phyloP scores from a whole-genome alignment of 108 stramenopile species.

The Pseudonitzschia pungens region DNA sequence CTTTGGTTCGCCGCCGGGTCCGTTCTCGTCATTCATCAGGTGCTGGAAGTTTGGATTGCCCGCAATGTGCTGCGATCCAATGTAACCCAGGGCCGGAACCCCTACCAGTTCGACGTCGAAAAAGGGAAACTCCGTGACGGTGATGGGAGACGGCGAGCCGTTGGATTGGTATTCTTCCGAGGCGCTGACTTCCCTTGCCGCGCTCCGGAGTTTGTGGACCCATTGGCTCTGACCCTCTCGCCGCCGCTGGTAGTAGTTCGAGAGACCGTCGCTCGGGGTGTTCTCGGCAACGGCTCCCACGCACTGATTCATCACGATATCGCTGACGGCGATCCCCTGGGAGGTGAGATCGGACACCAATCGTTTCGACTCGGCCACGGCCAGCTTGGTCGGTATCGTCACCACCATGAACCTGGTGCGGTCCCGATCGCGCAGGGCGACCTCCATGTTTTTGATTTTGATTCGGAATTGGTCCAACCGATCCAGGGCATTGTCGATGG shows the following conservation, averaged over 20 bases:
- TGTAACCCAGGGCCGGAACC: slow-evolving; percentile 72
- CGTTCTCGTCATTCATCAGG: slow-evolving; percentile 46
- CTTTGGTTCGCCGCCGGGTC: slow-evolving; percentile 41
- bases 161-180: slow-evolving; percentile 63
- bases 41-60: slow-evolving; percentile 56
- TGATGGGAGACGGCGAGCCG: slow-evolving; percentile 48
- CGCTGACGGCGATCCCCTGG: slow-evolving; percentile 70
- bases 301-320: slow-evolving; percentile 87
- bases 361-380: slow-evolving; percentile 78
- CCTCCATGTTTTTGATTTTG: slow-evolving; percentile 53
- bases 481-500: slow-evolving; percentile 69
- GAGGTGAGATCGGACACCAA: slow-evolving; percentile 62
- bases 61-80: slow-evolving; percentile 57
- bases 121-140: slow-evolving; percentile 71
- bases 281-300: slow-evolving; percentile 21
- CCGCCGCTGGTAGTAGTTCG: slow-evolving; percentile 71
- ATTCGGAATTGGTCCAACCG: slow-evolving; percentile 68
- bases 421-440: slow-evolving; percentile 44
- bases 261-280: slow-evolving; percentile 35
- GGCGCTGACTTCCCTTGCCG: slow-evolving; percentile 61
- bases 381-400: slow-evolving; percentile 89
- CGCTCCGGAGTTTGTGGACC: slow-evolving; percentile 64
- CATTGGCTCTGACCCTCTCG: slow-evolving; percentile 70
- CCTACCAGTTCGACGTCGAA: slow-evolving; percentile 87
- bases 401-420: slow-evolving; percentile 85